phyloP scores from a whole-genome alignment of 2,329 filamentous ascomycete species.

The Intubia oerlemansii region DNA sequence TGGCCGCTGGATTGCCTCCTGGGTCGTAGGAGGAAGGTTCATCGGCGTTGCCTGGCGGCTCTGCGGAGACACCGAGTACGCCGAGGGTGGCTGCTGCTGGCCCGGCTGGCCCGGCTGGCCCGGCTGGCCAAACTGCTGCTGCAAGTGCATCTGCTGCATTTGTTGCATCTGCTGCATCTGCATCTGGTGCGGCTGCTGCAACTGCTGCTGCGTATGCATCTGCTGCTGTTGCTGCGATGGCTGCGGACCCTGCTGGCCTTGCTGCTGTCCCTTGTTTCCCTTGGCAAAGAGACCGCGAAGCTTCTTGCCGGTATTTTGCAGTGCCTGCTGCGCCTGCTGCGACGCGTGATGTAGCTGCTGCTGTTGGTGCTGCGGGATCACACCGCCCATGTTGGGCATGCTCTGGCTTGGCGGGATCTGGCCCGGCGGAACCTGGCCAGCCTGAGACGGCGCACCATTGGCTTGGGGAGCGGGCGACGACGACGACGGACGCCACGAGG shows the following conservation, averaged over 20 bases:
- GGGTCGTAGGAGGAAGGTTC: slow-evolving; percentile 1
- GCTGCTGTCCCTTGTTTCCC: slow-evolving; percentile 2
- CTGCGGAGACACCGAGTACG: slow-evolving; percentile 4
- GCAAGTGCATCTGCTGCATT: no score
- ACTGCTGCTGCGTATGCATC: no score
- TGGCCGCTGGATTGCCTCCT: slow-evolving; percentile 1
- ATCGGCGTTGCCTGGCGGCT: slow-evolving; percentile 3
- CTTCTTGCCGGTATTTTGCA: slow-evolving; percentile 2
- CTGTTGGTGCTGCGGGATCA: slow-evolving; percentile 1
- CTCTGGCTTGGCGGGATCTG: not conserved
- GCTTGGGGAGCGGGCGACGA: slow-evolving; percentile 5
- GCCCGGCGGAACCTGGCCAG: not conserved
- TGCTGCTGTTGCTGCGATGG: no score
- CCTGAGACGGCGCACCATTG: not conserved
- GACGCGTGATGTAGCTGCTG: no score
- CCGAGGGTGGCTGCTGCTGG: no score
- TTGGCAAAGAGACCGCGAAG: slow-evolving; percentile 4
- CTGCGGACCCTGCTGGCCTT: not conserved
- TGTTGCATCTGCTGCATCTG: no score
- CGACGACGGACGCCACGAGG: slow-evolving; percentile 6
- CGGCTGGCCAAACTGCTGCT: no score
- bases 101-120: no score
- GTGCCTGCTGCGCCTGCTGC: not conserved
- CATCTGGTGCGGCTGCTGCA: no score
- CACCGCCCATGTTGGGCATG: not conserved